Evolutionary conservation across 2,329 filamentous ascomycete species (phyloP).

Genomic region (Alternaria panax): DNA sequence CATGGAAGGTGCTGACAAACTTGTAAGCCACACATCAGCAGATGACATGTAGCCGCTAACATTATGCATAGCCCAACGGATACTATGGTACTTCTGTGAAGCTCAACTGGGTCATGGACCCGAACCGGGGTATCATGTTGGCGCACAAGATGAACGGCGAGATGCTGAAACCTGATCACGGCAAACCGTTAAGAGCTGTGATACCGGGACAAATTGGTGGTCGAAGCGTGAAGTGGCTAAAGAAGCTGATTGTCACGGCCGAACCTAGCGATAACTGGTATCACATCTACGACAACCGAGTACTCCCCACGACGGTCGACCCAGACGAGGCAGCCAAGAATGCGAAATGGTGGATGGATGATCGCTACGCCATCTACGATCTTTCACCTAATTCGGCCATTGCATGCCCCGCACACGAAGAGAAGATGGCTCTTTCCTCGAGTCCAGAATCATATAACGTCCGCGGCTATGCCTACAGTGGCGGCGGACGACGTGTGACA

Average conservation of each 20-base stretch:
- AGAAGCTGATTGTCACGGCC: constrained; percentile 77
- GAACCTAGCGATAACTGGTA: constrained; percentile 92
- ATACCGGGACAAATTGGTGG: constrained; percentile 93
- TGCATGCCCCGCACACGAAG: constrained; percentile 80
- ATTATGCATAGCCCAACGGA: constrained; percentile 72
- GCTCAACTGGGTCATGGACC: constrained; percentile 86
- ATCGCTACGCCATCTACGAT: constrained; percentile 92
- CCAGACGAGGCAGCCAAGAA: constrained; percentile 80
- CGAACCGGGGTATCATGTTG: constrained; percentile 82
- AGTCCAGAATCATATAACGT: constrained; percentile 66
- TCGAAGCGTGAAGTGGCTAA: constrained; percentile 92
- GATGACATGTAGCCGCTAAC: constrained; percentile 14
- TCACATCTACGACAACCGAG: constrained; percentile 91
- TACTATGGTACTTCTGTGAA: constrained; percentile 89
- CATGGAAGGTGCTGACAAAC: constrained; percentile 87
- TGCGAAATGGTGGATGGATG: constrained; percentile 82
- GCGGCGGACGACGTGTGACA: constrained; percentile 83
- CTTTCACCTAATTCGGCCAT: constrained; percentile 86
- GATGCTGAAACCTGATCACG: constrained; percentile 80
- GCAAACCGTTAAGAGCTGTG: constrained; percentile 80
- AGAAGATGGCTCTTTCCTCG: constrained; percentile 63
- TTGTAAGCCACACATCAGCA: constrained; percentile 54
- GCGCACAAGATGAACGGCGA: constrained; percentile 93
- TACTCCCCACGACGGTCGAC: constrained; percentile 84
- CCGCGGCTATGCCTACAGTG: constrained; percentile 86